phyloP scores from a whole-genome alignment of 2,329 filamentous ascomycete genomes.

The Pyrenophora teres region DNA sequence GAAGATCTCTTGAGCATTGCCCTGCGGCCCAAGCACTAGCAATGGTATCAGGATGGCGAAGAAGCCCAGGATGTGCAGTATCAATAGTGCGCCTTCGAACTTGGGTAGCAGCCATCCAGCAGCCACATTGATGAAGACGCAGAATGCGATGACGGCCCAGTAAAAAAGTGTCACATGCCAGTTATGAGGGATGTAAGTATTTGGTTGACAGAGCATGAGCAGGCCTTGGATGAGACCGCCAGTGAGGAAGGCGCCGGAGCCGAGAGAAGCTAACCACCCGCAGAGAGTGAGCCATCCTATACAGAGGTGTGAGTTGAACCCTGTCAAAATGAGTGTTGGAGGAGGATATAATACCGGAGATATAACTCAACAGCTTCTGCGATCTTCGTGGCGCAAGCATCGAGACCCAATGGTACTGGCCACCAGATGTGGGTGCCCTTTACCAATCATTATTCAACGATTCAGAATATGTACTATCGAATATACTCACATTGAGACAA shows the following conservation, averaged over 20 bases:
- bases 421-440: constrained; percentile 39
- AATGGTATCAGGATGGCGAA: constrained; percentile 56
- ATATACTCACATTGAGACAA: constrained; percentile 39
- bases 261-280: constrained; percentile 48
- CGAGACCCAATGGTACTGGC: constrained; percentile 45
- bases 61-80: constrained; percentile 57
- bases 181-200: constrained; percentile 44
- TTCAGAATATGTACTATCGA: not conserved
- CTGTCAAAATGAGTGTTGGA: not conserved
- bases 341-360: constrained; percentile 32
- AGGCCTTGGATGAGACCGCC: constrained; percentile 40
- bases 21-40: constrained; percentile 49
- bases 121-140: constrained; percentile 51
- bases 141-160: constrained; percentile 50
- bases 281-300: constrained; percentile 50
- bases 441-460: not conserved
- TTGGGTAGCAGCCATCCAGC: constrained; percentile 51
- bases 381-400: constrained; percentile 48
- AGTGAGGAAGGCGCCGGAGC: constrained; percentile 31
- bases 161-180: constrained; percentile 59
- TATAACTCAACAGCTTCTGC: constrained; percentile 50
- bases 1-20: constrained; percentile 49
- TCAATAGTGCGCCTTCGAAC: constrained; percentile 53
- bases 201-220: constrained; percentile 45
- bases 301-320: not conserved